These are phyloP conservation scores for Phyllostachys edulis DNA, from an alignment of 176 grass and related monocot genomes.

Conservation along the genomic window DNA sequence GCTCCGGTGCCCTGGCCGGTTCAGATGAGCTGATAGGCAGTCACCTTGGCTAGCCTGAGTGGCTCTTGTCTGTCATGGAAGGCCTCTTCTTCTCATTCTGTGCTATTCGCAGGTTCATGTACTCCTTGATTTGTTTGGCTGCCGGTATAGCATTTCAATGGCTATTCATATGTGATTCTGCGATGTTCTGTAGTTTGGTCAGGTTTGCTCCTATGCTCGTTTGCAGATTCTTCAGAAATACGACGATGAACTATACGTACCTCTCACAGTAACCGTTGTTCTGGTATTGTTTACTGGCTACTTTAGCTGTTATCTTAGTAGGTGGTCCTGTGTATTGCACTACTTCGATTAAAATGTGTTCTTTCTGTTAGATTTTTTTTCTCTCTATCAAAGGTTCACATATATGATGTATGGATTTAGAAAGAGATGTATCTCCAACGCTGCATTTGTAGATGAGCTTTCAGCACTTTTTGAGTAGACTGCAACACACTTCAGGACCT, in stretches of 20 bases:
- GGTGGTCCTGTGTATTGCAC: not conserved
- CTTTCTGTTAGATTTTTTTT: not conserved
- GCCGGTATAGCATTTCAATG: not conserved
- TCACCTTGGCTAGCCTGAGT: slow-evolving; percentile 64
- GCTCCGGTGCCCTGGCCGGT: not conserved
- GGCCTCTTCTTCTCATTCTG: slow-evolving; percentile 44
- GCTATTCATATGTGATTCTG: not conserved
- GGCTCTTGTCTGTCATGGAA: slow-evolving; percentile 53
- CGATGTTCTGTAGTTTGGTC: not conserved
- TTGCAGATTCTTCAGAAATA: not conserved
- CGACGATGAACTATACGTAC: not conserved
- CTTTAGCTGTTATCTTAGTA: not conserved
- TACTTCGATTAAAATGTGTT: not conserved
- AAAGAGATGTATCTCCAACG: not conserved
- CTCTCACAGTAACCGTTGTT: not conserved
- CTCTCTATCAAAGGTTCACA: not conserved
- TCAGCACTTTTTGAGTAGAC: not conserved
- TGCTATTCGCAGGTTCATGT: not conserved
- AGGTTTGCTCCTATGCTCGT: not conserved
- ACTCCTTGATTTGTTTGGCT: not conserved
- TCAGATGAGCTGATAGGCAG: slow-evolving; percentile 44
- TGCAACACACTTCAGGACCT: not conserved
- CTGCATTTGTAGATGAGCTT: not conserved
- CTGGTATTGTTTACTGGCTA: not conserved
- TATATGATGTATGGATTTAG: not conserved